These are phyloP conservation scores for Larix sibirica DNA, from an alignment of 83 land plant species.

Conservation along the genomic window DNA sequence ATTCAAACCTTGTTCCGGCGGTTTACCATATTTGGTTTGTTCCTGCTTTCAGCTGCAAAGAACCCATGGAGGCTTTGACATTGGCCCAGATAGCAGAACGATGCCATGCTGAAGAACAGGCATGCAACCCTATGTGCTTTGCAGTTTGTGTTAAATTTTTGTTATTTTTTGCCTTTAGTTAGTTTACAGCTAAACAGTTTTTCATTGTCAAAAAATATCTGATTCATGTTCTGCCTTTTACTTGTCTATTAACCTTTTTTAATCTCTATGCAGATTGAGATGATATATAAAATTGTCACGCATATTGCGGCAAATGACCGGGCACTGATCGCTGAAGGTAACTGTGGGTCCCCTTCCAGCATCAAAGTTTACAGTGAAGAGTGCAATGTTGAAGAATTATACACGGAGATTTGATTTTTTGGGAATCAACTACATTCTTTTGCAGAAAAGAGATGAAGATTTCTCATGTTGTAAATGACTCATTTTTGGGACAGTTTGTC, in stretches of 20 bases:
- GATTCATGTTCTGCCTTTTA: conserved; percentile 15
- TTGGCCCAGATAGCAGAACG: conserved; percentile 91
- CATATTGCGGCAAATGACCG: conserved; percentile 98
- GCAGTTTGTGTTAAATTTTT: conserved; percentile 9
- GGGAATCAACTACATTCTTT: neutral
- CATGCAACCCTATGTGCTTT: conserved; percentile 13
- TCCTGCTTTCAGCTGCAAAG: conserved; percentile 76
- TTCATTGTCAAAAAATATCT: neutral
- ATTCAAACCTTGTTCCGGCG: neutral
- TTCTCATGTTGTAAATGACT: conserved; percentile 1
- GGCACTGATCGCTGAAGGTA: conserved; percentile 91
- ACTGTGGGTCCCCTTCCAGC: conserved; percentile 92
- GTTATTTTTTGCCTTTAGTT: conserved; percentile 8
- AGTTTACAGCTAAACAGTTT: neutral
- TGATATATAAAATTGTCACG: conserved; percentile 89
- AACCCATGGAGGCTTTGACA: conserved; percentile 91
- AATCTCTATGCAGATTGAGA: conserved; percentile 41
- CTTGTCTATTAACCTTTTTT: neutral
- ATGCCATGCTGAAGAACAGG: conserved; percentile 86
- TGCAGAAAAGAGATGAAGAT: conserved; percentile 9
- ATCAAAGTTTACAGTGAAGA: conserved; percentile 88
- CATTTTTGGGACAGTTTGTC: conserved; percentile 14
- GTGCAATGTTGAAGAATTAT: conserved; percentile 87
- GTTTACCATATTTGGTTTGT: neutral
- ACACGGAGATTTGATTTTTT: conserved; percentile 27